Base-by-base conservation (phyloP, 2,329 filamentous ascomycete species). In the Ophiostoma angusticollis region DNA sequence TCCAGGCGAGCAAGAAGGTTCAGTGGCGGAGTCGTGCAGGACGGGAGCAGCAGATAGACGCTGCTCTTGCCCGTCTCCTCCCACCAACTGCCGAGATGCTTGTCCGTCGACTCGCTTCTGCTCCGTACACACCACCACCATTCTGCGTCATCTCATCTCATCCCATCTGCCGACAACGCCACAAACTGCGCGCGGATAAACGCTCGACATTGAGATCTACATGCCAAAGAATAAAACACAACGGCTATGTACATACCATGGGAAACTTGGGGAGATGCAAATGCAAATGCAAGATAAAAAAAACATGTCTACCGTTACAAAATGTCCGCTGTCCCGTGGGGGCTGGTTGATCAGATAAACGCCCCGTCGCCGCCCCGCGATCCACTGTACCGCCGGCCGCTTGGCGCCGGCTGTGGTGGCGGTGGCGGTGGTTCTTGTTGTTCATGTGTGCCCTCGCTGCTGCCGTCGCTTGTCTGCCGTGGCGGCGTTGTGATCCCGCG, bases 401-500 rank as follows among this genome's bases (percentile, higher is more conserved):
- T 27, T 25, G 46, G 45, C 9, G 46, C 45, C 13, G 41, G 43
- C 13, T 47, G 44, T 16, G 49, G 42, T 16, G 38, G 37, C 13
- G 39, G 12, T 35, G 31, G 12, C 16, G 27, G 28, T 36, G 25
- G 19, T 19, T 9, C 11, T 9, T 18, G 8, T 23, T 13, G 21
- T 16, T 12, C 6, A 13, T 17, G 33, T 18, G 21, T 14, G 21
- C n/a, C 30, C 7, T 43, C 37, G 8, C 43, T 33, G 36, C 44
- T 44, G 16, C 39, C 36, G 23, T n/a, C 16, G 30, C 23, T 39
- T n/a, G 12, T 32, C 19, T 11, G 18, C 34, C n/a, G 29, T 33
- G 22, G 13, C 27, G 14, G 14, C 30, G 12, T 18, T 40, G 64
- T 67, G 38, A 66, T 63, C 9, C 60, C 61, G 18, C 61, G 59